phyloP scores from a whole-genome alignment of 2,329 filamentous ascomycete species.

The Fusarium caatingaense region DNA sequence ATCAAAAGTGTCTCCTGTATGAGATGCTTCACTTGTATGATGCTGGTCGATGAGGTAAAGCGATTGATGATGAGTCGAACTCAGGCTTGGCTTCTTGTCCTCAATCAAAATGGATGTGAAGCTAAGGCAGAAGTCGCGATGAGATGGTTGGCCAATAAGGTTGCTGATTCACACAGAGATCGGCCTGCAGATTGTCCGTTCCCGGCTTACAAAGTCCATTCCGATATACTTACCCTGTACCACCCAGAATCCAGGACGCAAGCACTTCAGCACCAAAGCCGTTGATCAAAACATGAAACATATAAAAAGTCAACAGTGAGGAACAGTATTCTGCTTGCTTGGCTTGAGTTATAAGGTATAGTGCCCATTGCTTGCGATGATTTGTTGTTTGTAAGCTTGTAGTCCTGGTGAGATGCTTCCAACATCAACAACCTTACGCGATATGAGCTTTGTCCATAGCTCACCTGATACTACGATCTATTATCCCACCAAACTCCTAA shows the following conservation, averaged over 20 bases:
- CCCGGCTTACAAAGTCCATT: conserved; percentile 18
- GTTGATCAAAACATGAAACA: not conserved
- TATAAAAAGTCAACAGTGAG: too few species aligned
- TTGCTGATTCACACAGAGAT: conserved; percentile 1
- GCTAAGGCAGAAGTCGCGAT: conserved; percentile 33
- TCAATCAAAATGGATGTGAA: conserved; percentile 35
- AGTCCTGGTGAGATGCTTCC: not conserved
- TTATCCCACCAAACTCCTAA: not conserved
- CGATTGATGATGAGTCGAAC: conserved; percentile 28
- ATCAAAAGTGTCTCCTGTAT: not conserved
- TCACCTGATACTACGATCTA: not conserved
- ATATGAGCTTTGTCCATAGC: too few species aligned
- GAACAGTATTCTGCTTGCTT: not conserved
- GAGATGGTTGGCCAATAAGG: conserved; percentile 41
- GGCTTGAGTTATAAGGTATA: not conserved
- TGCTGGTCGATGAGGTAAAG: conserved; percentile 4
- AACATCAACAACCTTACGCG: too few species aligned
- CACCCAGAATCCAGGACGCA: not conserved
- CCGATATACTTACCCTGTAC: conserved; percentile 25
- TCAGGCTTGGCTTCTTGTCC: conserved; percentile 15
- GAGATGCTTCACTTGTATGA: not conserved
- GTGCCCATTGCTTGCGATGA: too few species aligned
- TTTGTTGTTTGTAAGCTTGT: not conserved
- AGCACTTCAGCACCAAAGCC: not conserved
- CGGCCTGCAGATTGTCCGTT: conserved; percentile 43